Conservation (phyloP, 139 green algal species). For the Chlamydomonas urium region DNA sequence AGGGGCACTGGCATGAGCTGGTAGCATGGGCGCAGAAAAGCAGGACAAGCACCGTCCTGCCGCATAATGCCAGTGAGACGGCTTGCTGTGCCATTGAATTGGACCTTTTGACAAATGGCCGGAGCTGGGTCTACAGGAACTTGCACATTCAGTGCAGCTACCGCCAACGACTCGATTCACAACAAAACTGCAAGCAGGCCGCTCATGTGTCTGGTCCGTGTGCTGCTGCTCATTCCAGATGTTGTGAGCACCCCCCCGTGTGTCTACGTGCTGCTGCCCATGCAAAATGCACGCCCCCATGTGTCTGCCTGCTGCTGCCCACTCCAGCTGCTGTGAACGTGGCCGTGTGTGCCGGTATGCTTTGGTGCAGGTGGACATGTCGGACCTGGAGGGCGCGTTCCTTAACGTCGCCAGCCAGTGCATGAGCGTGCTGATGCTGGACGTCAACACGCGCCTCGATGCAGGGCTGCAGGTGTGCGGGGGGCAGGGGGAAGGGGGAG, state of each 20-base stretch:
- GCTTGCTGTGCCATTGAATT: too few species aligned
- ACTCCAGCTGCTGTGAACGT: neutral
- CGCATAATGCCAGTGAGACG: neutral
- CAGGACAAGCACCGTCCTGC: neutral
- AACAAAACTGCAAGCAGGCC: too few species aligned
- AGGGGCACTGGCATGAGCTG: neutral
- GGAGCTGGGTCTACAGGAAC: too few species aligned
- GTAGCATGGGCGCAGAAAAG: neutral
- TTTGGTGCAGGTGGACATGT: conserved; percentile 63
- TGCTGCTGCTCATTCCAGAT: too few species aligned
- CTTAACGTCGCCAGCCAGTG: conserved; percentile 61
- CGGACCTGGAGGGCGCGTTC: conserved; percentile 79
- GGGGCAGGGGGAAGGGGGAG: too few species aligned
- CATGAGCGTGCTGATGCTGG: conserved; percentile 80
- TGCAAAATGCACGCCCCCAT: neutral
- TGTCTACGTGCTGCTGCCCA: neutral
- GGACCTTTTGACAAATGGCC: too few species aligned
- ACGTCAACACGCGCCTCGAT: conserved; percentile 86
- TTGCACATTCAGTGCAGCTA: too few species aligned
- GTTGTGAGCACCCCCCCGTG: too few species aligned
- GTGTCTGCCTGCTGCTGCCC: neutral
- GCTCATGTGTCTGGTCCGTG: too few species aligned
- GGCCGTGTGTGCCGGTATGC: neutral
- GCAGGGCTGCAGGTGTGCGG: conserved; percentile 55
- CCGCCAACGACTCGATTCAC: too few species aligned